A percentile compares a stretch with the other conserved stretches of the same genome.
Evolutionary conservation across 2,329 filamentous ascomycete genomes (phyloP).

Genomic region (Botrytis tulipae): DNA sequence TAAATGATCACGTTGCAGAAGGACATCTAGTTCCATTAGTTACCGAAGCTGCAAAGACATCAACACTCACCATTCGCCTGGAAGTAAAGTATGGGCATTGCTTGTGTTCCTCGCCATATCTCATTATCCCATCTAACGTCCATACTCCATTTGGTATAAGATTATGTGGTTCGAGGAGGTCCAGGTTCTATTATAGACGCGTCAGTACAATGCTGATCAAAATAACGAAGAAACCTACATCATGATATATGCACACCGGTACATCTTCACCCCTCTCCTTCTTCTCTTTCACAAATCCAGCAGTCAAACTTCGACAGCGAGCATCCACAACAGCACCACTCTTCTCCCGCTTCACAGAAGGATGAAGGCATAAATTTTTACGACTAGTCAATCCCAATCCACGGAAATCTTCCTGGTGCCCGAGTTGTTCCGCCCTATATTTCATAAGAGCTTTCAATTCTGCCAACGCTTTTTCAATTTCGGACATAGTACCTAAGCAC

Average conservation of each 20-base stretch:
- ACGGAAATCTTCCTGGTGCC: constrained; percentile 86
- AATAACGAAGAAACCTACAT: constrained; percentile 51
- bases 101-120: constrained; percentile 91
- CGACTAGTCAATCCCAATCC: constrained; percentile 90
- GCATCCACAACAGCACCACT: constrained; percentile 92
- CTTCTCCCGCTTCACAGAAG: constrained; percentile 93
- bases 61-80: constrained; percentile 72
- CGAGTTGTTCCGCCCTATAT: constrained; percentile 86
- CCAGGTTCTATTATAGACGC: constrained; percentile 66
- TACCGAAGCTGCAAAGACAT: neutral
- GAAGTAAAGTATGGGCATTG: constrained; percentile 98
- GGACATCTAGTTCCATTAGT: constrained; percentile 66
- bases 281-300: constrained; percentile 96
- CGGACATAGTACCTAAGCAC: constrained; percentile 80
- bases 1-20: constrained; percentile 99
- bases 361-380: constrained; percentile 95
- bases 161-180: constrained; percentile 91
- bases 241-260: constrained; percentile 92
- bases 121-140: constrained; percentile 84
- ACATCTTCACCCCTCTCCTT: constrained; percentile 94
- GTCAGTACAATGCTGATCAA: constrained; percentile 1
- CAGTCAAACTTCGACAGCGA: constrained; percentile 91
- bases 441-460: constrained; percentile 94
- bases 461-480: constrained; percentile 95
- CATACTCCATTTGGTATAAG: constrained; percentile 93